Evolutionary conservation across 2,329 filamentous ascomycete genomes (phyloP).

Genomic region (Xenosphaeropsis pyriputrescens): DNA sequence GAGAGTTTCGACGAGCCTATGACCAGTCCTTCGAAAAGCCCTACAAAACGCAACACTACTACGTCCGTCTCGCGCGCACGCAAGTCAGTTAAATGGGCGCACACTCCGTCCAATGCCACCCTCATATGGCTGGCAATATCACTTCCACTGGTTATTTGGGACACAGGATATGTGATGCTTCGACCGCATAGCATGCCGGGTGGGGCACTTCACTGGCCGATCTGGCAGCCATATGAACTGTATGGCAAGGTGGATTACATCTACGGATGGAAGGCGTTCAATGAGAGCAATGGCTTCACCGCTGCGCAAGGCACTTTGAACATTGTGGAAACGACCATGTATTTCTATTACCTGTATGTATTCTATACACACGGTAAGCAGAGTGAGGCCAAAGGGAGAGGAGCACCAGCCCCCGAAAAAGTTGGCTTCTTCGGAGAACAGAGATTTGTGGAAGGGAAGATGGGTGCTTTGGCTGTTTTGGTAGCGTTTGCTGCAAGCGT

Average conservation of each 20-base stretch:
- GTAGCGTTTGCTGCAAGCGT: slow-evolving; percentile 41
- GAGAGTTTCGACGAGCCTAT: slow-evolving; percentile 26
- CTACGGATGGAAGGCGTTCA: slow-evolving; percentile 49
- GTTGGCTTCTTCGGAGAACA: slow-evolving; percentile 29
- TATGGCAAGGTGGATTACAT: slow-evolving; percentile 52
- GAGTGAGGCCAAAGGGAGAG: slow-evolving; percentile 12
- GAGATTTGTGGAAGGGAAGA: slow-evolving; percentile 32
- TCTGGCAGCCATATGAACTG: slow-evolving; percentile 52
- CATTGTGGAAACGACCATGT: slow-evolving; percentile 40
- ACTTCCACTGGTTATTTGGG: slow-evolving; percentile 54
- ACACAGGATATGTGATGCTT: slow-evolving; percentile 46
- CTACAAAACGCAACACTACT: slow-evolving; percentile 8
- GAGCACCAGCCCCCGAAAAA: slow-evolving; percentile 15
- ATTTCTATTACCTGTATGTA: slow-evolving; percentile 42
- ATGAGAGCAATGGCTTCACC: slow-evolving; percentile 47
- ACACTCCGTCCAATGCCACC: slow-evolving; percentile 42
- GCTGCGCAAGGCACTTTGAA: slow-evolving; percentile 47
- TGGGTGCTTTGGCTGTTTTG: slow-evolving; percentile 38
- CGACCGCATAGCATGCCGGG: slow-evolving; percentile 56
- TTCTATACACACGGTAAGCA: slow-evolving; percentile 27
- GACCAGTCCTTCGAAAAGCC: slow-evolving; percentile 9
- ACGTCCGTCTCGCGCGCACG: slow-evolving; percentile 7
- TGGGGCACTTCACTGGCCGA: slow-evolving; percentile 40
- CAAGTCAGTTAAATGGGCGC: slow-evolving; percentile 31
- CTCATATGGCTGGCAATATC: slow-evolving; percentile 47